A percentile compares a stretch with the other conserved stretches of the same genome.
Evolutionary conservation across 768 basidiomycete species (phyloP).

Genomic region (Amanita exitialis): DNA sequence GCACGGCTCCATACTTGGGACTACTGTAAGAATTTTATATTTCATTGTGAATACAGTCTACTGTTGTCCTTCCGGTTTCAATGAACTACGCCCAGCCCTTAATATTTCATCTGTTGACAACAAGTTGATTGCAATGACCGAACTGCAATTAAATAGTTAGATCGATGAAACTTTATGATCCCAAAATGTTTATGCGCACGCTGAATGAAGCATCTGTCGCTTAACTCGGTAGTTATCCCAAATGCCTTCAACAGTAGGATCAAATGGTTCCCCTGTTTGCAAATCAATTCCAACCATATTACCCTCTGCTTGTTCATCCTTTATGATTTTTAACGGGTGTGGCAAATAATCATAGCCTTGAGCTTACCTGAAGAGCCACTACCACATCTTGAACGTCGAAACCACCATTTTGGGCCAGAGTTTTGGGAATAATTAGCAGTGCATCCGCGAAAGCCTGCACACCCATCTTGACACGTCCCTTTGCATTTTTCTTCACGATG

Average conservation of each 20-base stretch:
- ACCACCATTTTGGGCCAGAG: conserved; percentile 90
- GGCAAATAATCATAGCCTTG: neutral
- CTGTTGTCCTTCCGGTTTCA: conserved; percentile 68
- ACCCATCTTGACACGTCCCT: conserved; percentile 94
- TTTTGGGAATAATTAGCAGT: conserved; percentile 90
- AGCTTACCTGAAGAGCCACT: conserved; percentile 73
- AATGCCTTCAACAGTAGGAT: conserved; percentile 90
- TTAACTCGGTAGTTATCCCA: conserved; percentile 99
- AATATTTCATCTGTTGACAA: conserved; percentile 95
- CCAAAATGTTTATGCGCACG: conserved; percentile 25
- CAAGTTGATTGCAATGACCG: conserved; percentile 91
- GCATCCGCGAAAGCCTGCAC: conserved; percentile 97
- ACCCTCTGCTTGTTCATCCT: conserved; percentile 95
- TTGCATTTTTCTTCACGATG: conserved; percentile 73
- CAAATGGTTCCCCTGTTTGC: conserved; percentile 90
- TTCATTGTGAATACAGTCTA: conserved; percentile 14
- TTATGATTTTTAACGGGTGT: neutral
- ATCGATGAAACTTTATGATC: conserved; percentile 15
- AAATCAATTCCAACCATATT: conserved; percentile 87
- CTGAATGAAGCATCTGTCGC: conserved; percentile 98
- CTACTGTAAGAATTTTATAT: neutral
- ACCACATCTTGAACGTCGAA: conserved; percentile 95
- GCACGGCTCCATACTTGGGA: too few relatives aligned
- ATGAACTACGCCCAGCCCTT: conserved; percentile 77
- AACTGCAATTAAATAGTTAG: conserved; percentile 31